Conservation (phyloP, 2,329 filamentous ascomycete genomes). For the Neoscytalidium dimidiatum region DNA sequence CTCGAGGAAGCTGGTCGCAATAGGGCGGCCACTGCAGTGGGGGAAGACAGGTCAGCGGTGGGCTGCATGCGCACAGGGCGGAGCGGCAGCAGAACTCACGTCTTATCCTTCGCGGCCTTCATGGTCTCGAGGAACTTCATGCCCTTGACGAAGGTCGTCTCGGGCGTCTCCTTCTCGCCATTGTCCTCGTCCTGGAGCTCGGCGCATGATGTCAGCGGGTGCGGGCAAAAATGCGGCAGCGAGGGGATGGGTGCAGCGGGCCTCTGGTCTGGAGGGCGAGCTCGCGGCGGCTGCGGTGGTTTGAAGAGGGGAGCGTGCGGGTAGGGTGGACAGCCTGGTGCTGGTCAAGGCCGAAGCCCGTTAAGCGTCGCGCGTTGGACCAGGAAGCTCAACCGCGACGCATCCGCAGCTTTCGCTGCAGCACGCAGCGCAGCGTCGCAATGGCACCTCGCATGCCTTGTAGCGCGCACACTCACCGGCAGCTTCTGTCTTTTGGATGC, state of each 20-base stretch:
- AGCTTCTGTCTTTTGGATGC: slow-evolving; percentile 61
- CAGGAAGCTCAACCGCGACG: slow-evolving; percentile 18
- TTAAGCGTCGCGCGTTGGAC: slow-evolving; percentile 21
- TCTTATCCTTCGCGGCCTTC: slow-evolving; percentile 77
- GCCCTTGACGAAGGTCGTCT: slow-evolving; percentile 71
- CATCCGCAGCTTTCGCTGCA: slow-evolving; percentile 22
- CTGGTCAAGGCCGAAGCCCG: slow-evolving; percentile 21
- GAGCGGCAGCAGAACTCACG: slow-evolving; percentile 54
- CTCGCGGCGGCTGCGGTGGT: slow-evolving; percentile 26
- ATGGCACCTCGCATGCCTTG: neutral
- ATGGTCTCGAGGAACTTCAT: slow-evolving; percentile 74
- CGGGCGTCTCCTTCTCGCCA: slow-evolving; percentile 56
- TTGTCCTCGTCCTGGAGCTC: slow-evolving; percentile 30
- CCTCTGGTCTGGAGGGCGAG: neutral
- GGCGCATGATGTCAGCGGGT: slow-evolving; percentile 14
- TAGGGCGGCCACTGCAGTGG: slow-evolving; percentile 61
- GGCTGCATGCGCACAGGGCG: slow-evolving; percentile 12
- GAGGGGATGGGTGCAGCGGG: slow-evolving; percentile 1
- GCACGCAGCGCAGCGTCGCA: slow-evolving; percentile 10
- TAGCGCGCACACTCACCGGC: slow-evolving; percentile 52
- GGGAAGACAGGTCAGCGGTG: slow-evolving; percentile 1
- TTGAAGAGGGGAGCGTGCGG: slow-evolving; percentile 30
- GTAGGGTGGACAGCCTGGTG: slow-evolving; percentile 27
- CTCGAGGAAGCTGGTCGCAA: slow-evolving; percentile 74
- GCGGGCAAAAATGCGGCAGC: neutral